Percentiles rank a stretch among this genome's conserved stretches.
phyloP scores from a whole-genome alignment of 345 rosid species.

The Acer saccharum region DNA sequence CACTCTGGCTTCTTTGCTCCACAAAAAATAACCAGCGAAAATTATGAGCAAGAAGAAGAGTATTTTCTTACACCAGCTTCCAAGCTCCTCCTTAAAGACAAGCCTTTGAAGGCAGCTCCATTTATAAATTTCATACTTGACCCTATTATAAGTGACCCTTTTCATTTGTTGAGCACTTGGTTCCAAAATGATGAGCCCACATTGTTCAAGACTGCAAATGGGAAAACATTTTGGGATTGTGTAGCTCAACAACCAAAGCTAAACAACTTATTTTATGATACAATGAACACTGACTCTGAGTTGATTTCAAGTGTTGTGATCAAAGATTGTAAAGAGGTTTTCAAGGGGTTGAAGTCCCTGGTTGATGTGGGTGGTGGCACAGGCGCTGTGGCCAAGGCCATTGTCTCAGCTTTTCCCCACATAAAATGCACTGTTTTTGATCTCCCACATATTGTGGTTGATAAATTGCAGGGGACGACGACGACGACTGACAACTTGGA shows the following conservation, averaged over 20 bases:
- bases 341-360: slow-evolving; percentile 12
- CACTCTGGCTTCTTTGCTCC: slow-evolving; percentile 16
- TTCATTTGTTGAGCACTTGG: slow-evolving; percentile 11
- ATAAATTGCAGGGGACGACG: slow-evolving; percentile 30
- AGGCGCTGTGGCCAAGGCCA: slow-evolving; percentile 22
- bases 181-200: slow-evolving; percentile 3
- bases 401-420: slow-evolving; percentile 26
- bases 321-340: background rate
- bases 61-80: slow-evolving; percentile 6
- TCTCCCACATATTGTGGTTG: slow-evolving; percentile 36
- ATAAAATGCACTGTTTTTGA: slow-evolving; percentile 41
- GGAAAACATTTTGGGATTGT: slow-evolving; percentile 4
- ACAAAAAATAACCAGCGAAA: background rate
- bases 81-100: slow-evolving; percentile 4
- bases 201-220: background rate
- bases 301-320: background rate
- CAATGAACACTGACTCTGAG: slow-evolving; percentile 2
- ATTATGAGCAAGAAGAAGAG: slow-evolving; percentile 7
- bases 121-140: background rate
- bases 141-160: background rate
- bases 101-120: background rate
- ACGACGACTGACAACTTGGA: background rate
- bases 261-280: background rate
- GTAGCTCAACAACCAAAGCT: background rate
- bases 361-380: slow-evolving; percentile 17